Evolutionary conservation across 129 eudicot species (phyloP), one percentile per base, ranked within the genome.

Genomic region (Chrysanthemum seticuspe): DNA sequence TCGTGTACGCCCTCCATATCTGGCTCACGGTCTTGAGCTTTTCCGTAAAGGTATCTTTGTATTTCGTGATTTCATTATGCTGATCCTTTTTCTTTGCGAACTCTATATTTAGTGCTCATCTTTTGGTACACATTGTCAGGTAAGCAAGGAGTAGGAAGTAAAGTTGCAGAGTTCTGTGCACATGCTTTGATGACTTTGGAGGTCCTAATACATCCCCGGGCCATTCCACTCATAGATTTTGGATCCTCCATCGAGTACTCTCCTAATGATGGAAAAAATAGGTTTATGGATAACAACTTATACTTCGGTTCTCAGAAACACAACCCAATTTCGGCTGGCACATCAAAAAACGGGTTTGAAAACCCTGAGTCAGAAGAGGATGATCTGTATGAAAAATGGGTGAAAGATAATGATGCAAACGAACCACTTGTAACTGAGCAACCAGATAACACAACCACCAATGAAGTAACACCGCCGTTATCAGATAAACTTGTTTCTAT

Each of bases 201-300:
- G 83, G 89, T 87, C 19, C 78, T 93, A 45, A 80, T 89, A 79
- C 98, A 93, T 84, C 95, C 98, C 25, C 78, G 96, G 73, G 82
- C 90, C 68, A 91, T 86, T 62, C 87, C 98, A 0, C 57, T 87
- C 25, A 65, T 79, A 67, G 91, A 93, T 81, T 25, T 52, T 31
- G 53, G 83, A 10, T 81, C 88, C 7, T 36, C 74, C 12, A 10
- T 45, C 3, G 78, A 68, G 50, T 74, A 62, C 47, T 44, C 79
- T 15, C 34, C 62, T 44, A 77, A 60, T 50, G 79, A 77, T 14
- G 70, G 50, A 1, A 80, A 66, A 58, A 62, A 13, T 68, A 47
- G 71, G 73, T 66, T 67, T 12, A 71, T 44, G 75, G 86, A 70
- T 15, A 82, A 62, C 76, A 77, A 51, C 76, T 48, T 77, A 2